These are phyloP conservation scores for Vitis amurensis DNA, from an alignment of 164 flowering plant species.

Conservation along the genomic window DNA sequence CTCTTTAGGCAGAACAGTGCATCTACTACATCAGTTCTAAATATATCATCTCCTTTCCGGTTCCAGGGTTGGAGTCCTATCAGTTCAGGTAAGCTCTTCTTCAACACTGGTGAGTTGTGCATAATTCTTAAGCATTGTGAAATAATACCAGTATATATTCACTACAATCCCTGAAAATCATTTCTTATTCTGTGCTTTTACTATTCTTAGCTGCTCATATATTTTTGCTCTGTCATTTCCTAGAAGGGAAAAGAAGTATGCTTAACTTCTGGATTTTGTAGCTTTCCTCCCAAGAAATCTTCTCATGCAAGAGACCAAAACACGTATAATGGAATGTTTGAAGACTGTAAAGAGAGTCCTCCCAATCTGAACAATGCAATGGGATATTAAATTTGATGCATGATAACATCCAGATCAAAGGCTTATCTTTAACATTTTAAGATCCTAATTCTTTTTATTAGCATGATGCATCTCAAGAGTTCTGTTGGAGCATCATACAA, in stretches of 20 bases:
- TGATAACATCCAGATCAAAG: too few species aligned
- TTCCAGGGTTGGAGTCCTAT: constrained; percentile 92
- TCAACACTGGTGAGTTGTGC: not conserved
- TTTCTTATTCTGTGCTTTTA: not conserved
- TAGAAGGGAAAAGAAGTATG: not conserved
- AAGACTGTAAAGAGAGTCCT: not conserved
- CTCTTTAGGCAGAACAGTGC: constrained; percentile 64
- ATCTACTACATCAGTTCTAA: constrained; percentile 58
- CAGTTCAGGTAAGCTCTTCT: constrained; percentile 54
- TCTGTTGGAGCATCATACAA: too few species aligned
- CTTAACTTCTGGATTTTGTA: not conserved
- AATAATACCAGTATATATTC: not conserved
- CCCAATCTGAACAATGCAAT: not conserved
- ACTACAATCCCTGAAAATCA: not conserved
- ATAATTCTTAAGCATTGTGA: not conserved
- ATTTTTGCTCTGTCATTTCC: not conserved
- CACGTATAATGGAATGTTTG: not conserved
- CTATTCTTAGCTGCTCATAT: not conserved
- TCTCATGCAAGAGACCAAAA: not conserved
- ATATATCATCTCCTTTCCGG: constrained; percentile 66
- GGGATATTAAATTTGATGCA: not conserved
- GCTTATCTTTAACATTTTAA: too few species aligned
- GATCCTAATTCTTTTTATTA: too few species aligned
- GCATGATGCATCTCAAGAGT: too few species aligned
- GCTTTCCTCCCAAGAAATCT: not conserved